Evolutionary conservation across 2,329 filamentous ascomycete species (phyloP).

Genomic region (Hypomyces perniciosus): DNA sequence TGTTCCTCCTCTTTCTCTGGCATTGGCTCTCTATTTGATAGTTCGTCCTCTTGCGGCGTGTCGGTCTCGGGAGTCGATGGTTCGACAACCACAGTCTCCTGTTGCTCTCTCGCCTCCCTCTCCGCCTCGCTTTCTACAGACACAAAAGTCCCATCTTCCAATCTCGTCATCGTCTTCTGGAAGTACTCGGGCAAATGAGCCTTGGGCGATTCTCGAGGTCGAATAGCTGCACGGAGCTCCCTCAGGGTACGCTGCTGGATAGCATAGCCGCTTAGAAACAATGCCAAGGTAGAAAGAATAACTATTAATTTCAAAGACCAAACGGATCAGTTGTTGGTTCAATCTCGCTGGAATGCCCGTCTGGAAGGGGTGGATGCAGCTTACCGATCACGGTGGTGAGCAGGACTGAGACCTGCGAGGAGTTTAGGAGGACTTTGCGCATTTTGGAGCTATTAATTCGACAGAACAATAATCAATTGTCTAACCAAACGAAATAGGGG

Average conservation of each 20-base stretch:
- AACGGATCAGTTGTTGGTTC: constrained; percentile 7
- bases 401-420: constrained; percentile 63
- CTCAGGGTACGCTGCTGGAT: constrained; percentile 81
- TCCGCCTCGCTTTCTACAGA: constrained; percentile 32
- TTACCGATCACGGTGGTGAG: constrained; percentile 59
- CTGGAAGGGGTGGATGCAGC: constrained; percentile 17
- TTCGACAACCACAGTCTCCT: constrained; percentile 27
- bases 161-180: constrained; percentile 37
- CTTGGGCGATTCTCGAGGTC: constrained; percentile 40
- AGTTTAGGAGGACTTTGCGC: constrained; percentile 54
- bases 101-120: constrained; percentile 21
- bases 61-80: constrained; percentile 15
- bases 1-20: constrained; percentile 9
- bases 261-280: constrained; percentile 83
- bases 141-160: constrained; percentile 41
- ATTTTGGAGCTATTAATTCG: constrained; percentile 16
- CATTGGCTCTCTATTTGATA: constrained; percentile 18
- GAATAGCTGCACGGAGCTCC: constrained; percentile 69
- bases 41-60: not conserved
- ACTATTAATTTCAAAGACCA: constrained; percentile 41
- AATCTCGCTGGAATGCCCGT: too few relatives aligned
- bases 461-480: not conserved
- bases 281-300: constrained; percentile 68
- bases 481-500: not conserved
- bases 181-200: constrained; percentile 48